phyloP scores from a whole-genome alignment of 306 rosid species.

The Cucumis cinereus region DNA sequence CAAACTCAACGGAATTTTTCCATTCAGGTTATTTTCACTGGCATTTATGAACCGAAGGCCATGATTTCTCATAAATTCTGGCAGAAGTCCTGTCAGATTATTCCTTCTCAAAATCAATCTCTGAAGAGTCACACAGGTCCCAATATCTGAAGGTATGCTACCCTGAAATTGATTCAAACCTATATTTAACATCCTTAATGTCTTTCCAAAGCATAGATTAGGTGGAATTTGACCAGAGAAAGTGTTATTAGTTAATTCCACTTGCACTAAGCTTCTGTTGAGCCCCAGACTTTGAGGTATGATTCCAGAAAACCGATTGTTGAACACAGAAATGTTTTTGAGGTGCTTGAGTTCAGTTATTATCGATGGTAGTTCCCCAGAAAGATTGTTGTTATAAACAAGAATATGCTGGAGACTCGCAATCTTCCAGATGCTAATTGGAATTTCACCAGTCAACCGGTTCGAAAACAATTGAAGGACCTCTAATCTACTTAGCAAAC shows the following conservation, averaged over 20 bases:
- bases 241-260: conserved; percentile 54
- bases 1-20: conserved; percentile 51
- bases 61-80: conserved; percentile 26
- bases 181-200: conserved; percentile 27
- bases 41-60: conserved; percentile 32
- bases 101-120: conserved; percentile 50
- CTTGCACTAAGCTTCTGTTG: conserved; percentile 39
- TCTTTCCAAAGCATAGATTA: conserved; percentile 56
- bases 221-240: conserved; percentile 64
- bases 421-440: conserved; percentile 74
- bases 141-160: conserved; percentile 45
- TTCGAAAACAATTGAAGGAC: conserved; percentile 47
- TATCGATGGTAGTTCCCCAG: conserved; percentile 58
- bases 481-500: conserved; percentile 31
- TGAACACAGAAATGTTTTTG: conserved; percentile 40
- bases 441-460: conserved; percentile 55
- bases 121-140: conserved; percentile 48
- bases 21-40: conserved; percentile 39
- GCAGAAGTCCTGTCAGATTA: conserved; percentile 46
- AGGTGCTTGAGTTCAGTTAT: conserved; percentile 58
- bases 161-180: conserved; percentile 58
- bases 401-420: conserved; percentile 37
- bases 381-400: conserved; percentile 53
- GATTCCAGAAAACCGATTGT: conserved; percentile 61
- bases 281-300: conserved; percentile 69